Percentiles rank a stretch among this genome's conserved stretches.
Conservation (phyloP, 2,329 filamentous ascomycete species). For the Nemania bipapillata region DNA sequence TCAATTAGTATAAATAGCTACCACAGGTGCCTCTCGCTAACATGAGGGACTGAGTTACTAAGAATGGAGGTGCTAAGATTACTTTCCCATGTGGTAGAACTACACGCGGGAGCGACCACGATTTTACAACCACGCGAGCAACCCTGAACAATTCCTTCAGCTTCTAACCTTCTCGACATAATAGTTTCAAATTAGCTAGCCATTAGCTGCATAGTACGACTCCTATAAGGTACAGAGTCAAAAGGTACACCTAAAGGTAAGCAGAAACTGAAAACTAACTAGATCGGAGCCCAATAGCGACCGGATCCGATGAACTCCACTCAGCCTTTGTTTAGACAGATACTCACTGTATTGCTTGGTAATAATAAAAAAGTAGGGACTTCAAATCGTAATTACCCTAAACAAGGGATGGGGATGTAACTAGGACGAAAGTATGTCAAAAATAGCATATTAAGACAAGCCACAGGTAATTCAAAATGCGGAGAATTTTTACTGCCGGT, state of each 20-base stretch:
- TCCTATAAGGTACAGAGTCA: no score
- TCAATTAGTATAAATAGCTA: background rate
- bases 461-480: conserved; percentile 8
- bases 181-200: no score
- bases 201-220: no score
- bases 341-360: background rate
- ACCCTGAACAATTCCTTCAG: no score
- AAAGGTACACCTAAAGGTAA: no score
- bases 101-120: background rate
- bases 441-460: conserved; percentile 1
- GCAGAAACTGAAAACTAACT: background rate
- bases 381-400: background rate
- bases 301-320: background rate
- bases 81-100: background rate
- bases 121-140: background rate
- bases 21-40: no score
- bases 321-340: background rate
- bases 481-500: background rate
- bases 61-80: background rate
- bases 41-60: background rate
- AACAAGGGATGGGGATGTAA: background rate
- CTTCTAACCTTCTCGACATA: no score
- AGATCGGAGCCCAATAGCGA: background rate
- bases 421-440: background rate
- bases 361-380: background rate